A percentile compares a stretch with the other conserved stretches of the same genome.
Evolutionary conservation across 2,329 filamentous ascomycete genomes (phyloP).

Genomic region (Xylaria sp.): DNA sequence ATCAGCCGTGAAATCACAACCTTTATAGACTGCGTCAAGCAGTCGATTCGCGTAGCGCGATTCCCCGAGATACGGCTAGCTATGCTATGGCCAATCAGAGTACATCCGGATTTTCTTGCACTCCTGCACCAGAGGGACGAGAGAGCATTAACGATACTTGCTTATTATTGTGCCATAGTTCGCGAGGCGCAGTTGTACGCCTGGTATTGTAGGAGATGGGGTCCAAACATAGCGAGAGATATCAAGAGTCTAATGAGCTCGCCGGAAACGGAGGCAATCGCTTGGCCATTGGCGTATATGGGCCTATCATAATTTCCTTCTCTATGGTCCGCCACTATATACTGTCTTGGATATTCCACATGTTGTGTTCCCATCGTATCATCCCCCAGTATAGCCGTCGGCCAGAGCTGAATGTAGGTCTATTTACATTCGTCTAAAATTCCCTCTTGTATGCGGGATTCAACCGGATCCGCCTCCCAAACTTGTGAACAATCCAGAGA

Average conservation of each 20-base stretch:
- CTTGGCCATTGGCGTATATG: constrained; percentile 4
- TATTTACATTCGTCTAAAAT: background rate
- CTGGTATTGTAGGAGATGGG: constrained; percentile 7
- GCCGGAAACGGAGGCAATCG: background rate
- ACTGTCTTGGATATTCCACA: too few species aligned
- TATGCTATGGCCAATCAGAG: constrained; percentile 1
- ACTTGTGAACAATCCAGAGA: constrained; percentile 7
- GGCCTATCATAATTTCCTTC: background rate
- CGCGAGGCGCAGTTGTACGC: background rate
- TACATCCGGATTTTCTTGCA: background rate
- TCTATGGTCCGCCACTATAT: background rate
- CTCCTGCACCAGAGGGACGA: background rate
- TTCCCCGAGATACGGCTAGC: constrained; percentile 3
- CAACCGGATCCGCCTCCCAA: background rate
- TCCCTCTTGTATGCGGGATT: background rate
- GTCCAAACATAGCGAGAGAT: background rate
- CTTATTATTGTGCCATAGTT: constrained; percentile 6
- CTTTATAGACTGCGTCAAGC: constrained; percentile 6
- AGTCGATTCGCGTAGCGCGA: background rate
- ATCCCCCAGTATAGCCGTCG: too few species aligned
- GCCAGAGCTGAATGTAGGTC: background rate
- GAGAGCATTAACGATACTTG: constrained; percentile 1
- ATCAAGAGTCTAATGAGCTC: background rate
- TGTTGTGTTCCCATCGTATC: too few species aligned
- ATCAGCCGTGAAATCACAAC: constrained; percentile 3